These are phyloP conservation scores for Gossypium arboreum DNA, from an alignment of 345 rosid genomes.

Conservation along the genomic window DNA sequence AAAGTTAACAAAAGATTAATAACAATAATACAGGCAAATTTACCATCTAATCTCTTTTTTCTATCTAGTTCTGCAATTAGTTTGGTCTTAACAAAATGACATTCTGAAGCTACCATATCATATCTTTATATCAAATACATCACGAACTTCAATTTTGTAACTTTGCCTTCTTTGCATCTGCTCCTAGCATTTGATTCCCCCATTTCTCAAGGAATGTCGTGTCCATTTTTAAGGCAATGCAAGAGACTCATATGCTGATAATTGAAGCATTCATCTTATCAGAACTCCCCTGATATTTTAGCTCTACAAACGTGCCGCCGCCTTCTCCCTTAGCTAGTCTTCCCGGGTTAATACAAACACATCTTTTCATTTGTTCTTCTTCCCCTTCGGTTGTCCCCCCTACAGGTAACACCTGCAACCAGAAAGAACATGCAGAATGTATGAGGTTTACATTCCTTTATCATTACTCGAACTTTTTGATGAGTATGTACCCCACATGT, in stretches of 20 bases:
- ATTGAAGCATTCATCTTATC: constrained; percentile 62
- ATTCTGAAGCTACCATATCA: not conserved
- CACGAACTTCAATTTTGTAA: not conserved
- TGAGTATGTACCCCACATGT: not conserved
- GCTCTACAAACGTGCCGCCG: constrained; percentile 48
- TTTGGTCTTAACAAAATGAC: not conserved
- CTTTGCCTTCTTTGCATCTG: not conserved
- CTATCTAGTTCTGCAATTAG: not conserved
- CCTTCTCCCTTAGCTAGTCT: constrained; percentile 41
- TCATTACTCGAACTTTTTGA: not conserved
- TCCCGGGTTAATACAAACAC: constrained; percentile 84
- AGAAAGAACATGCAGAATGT: not conserved
- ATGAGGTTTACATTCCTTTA: not conserved
- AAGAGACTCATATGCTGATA: constrained; percentile 45
- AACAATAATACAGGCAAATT: too few relatives aligned
- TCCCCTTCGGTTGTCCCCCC: constrained; percentile 54
- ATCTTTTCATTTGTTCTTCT: constrained; percentile 51
- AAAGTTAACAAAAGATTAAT: too few relatives aligned
- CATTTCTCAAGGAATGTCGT: not conserved
- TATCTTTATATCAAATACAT: not conserved
- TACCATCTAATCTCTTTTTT: not conserved
- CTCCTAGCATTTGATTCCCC: not conserved
- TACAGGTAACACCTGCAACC: constrained; percentile 50
- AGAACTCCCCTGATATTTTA: constrained; percentile 50
- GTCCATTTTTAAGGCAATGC: not conserved